Conservation (phyloP, 1,284 basidiomycete genomes). For the Hymenochaete sp. region DNA sequence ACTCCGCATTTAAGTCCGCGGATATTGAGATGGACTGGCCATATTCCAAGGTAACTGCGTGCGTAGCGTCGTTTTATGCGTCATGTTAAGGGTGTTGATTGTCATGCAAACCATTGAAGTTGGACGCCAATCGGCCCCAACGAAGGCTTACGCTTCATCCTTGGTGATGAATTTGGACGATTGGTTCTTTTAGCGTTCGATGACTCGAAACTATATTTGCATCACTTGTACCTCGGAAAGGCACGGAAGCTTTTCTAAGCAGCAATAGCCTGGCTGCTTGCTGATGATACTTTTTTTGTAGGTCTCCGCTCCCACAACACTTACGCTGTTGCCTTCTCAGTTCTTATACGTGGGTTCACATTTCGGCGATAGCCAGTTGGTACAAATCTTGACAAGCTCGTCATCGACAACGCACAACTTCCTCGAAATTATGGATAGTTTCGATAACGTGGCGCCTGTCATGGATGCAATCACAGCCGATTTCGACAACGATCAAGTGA, state of each 20-base stretch:
- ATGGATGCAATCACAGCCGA: constrained; percentile 77
- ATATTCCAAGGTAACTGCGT: constrained; percentile 60
- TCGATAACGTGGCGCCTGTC: constrained; percentile 83
- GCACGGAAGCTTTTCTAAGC: constrained; percentile 33
- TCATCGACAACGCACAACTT: constrained; percentile 45
- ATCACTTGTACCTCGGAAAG: constrained; percentile 64
- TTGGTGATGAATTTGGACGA: constrained; percentile 76
- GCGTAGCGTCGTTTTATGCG: constrained; percentile 23
- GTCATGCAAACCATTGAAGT: constrained; percentile 14
- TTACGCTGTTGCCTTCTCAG: constrained; percentile 72
- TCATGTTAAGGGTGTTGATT: constrained; percentile 10
- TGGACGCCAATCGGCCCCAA: constrained; percentile 46
- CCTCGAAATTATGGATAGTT: constrained; percentile 53
- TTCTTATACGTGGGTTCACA: constrained; percentile 80
- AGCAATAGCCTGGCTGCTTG: not conserved
- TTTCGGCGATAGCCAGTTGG: constrained; percentile 71
- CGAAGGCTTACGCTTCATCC: constrained; percentile 42
- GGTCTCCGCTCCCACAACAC: constrained; percentile 67
- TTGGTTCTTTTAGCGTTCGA: constrained; percentile 58
- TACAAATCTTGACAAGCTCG: constrained; percentile 48
- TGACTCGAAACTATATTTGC: constrained; percentile 38
- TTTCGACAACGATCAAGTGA: constrained; percentile 65
- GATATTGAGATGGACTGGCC: constrained; percentile 50
- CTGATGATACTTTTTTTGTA: constrained; percentile 25
- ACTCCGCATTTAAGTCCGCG: not conserved